Evolutionary conservation across 805 yeast genomes (phyloP), one percentile per base, ranked within the genome.

Genomic region (Candida broadrunensis): DNA sequence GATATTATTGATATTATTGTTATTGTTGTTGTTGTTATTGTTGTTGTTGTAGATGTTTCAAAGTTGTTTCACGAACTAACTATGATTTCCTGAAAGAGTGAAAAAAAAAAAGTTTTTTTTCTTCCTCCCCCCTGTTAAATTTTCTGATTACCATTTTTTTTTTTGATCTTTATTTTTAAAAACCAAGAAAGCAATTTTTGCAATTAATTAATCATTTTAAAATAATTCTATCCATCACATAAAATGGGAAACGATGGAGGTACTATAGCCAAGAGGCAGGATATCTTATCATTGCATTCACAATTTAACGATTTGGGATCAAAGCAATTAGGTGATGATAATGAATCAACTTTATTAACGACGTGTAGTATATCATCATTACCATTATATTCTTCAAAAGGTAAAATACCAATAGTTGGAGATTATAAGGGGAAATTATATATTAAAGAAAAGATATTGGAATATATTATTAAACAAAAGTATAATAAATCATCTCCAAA

Each of bases 361-460:
- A 67, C 63, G 5, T 86, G 95, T 54, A 56, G 63, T 71, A 27
- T 72, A 69, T 19, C 74, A 51, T 33, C 69, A 56, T 42, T 69
- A 47, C 49, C 66, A 2, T 65, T 87, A 15, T 46, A 50, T n/a
- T 52, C 51, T 4, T 43, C 49, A 20, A 50, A 49, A 12, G 51
- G 44, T 13, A 48, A 41, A 13, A 48, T 46, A 4, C 84, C 83
- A 0, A 62, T 86, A 1, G 83, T 84, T 1, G 75, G 87, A 25
- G 96, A 88, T 58, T 81, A 70, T 54, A 63, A 63, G 37, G 97
- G 97, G 0, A 55, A 67, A 23, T 52, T 88, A 4, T 85, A 73
- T 58, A 77, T 82, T 47, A 85, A 85, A 45, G 85, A 80, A 42
- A 60, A 80, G 21, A 56, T 85, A 0, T 52, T 88, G 5, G 83